Evolutionary conservation across 2,329 filamentous ascomycete species (phyloP).

Genomic region (Passalora sequoiae): DNA sequence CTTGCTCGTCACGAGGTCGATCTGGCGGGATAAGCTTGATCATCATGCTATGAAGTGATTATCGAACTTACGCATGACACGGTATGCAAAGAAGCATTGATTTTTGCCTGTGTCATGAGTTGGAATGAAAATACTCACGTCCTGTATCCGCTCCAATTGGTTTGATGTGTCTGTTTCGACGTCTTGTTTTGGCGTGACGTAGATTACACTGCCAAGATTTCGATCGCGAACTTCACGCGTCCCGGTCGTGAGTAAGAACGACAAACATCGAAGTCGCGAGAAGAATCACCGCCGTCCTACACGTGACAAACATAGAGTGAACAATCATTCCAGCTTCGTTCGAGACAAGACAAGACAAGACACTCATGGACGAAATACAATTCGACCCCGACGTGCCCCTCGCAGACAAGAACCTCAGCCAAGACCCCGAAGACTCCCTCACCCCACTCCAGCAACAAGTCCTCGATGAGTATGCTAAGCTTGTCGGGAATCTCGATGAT

Average conservation of each 20-base stretch:
- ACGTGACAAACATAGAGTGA: too few species aligned
- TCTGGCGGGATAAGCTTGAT: neutral
- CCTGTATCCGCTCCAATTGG: too few species aligned
- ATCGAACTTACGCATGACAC: constrained; percentile 5
- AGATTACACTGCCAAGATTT: too few species aligned
- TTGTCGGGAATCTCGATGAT: constrained; percentile 87
- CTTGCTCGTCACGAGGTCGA: constrained; percentile 3
- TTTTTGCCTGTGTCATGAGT: neutral
- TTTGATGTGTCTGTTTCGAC: too few species aligned
- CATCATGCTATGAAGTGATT: neutral
- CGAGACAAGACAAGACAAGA: neutral
- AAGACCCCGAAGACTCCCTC: constrained; percentile 36
- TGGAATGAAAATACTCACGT: too few species aligned
- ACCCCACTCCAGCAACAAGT: constrained; percentile 87
- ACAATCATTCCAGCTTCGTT: neutral
- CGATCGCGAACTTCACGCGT: too few species aligned
- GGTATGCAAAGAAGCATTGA: constrained; percentile 7
- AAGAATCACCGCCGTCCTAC: too few species aligned
- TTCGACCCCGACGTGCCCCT: constrained; percentile 4
- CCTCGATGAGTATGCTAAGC: constrained; percentile 82
- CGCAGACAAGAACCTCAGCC: constrained; percentile 11
- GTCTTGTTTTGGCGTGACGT: too few species aligned
- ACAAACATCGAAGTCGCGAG: too few species aligned
- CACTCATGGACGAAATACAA: constrained; percentile 3
- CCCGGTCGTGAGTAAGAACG: too few species aligned